These are phyloP conservation scores for Trichoderma gamsii DNA, from an alignment of 495 filamentous ascomycete species.

Conservation along the genomic window DNA sequence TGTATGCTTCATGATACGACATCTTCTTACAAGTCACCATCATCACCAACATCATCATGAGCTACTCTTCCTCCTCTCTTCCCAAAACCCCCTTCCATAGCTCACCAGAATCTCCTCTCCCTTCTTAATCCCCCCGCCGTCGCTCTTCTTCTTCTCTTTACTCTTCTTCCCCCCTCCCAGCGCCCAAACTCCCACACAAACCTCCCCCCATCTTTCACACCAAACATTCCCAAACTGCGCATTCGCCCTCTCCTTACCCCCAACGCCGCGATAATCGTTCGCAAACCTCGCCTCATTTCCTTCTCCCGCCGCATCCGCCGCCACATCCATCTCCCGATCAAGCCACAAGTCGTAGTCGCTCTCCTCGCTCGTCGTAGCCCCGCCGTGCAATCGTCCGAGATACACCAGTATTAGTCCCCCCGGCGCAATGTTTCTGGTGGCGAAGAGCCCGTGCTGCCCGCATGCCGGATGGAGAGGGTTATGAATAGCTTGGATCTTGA, in stretches of 20 bases:
- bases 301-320: conserved; percentile 53
- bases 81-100: conserved; percentile 65
- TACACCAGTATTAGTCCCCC: conserved; percentile 59
- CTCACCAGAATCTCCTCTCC: conserved; percentile 59
- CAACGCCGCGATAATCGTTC: conserved; percentile 67
- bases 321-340: conserved; percentile 50
- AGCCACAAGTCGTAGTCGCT: conserved; percentile 66
- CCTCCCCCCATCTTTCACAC: conserved; percentile 41
- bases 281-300: conserved; percentile 69
- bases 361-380: conserved; percentile 27
- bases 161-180: conserved; percentile 46
- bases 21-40: neutral
- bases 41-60: neutral
- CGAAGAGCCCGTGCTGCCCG: conserved; percentile 62
- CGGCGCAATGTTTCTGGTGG: conserved; percentile 49
- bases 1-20: neutral
- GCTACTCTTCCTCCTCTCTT: conserved; percentile 27
- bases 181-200: conserved; percentile 58
- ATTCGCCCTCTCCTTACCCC: conserved; percentile 39
- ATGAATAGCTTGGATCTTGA: conserved; percentile 50
- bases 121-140: conserved; percentile 41
- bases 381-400: conserved; percentile 53
- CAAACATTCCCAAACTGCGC: conserved; percentile 56
- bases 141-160: conserved; percentile 36
- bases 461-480: conserved; percentile 53